Percentiles rank a stretch among this genome's conserved stretches.
phyloP scores from a whole-genome alignment of 352 stramenopile genomes.

The Phytopythium boreale region DNA sequence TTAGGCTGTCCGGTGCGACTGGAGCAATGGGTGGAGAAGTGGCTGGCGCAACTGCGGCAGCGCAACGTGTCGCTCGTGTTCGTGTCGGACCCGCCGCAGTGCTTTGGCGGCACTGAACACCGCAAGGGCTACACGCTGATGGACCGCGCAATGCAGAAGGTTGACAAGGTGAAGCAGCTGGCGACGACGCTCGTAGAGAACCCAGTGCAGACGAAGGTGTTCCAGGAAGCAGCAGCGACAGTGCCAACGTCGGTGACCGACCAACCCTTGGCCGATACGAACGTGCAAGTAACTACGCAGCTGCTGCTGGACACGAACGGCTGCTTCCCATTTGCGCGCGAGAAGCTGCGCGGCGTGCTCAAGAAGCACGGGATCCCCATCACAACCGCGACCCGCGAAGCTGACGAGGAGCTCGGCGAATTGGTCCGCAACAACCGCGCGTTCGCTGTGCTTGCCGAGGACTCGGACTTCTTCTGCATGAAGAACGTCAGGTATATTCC shows the following conservation, averaged over 20 bases:
- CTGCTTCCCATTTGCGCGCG: constrained; percentile 71
- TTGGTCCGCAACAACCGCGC: constrained; percentile 48
- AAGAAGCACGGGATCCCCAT: constrained; percentile 48
- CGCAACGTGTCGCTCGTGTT: constrained; percentile 60
- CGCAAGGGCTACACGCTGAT: constrained; percentile 55
- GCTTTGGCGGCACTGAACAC: constrained; percentile 66
- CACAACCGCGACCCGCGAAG: constrained; percentile 57
- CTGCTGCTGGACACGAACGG: constrained; percentile 61
- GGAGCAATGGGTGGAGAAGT: constrained; percentile 42
- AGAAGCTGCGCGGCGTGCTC: constrained; percentile 61
- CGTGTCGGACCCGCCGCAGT: constrained; percentile 69
- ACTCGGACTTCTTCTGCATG: constrained; percentile 91
- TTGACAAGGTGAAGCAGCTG: constrained; percentile 41
- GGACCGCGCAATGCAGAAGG: constrained; percentile 57
- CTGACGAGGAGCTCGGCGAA: constrained; percentile 72
- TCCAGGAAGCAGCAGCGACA: not conserved
- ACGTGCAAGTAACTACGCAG: constrained; percentile 14
- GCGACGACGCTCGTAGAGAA: constrained; percentile 23
- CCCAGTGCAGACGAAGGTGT: not conserved
- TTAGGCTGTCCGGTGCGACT: constrained; percentile 37
- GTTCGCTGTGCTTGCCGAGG: constrained; percentile 70
- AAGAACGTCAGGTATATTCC: constrained; percentile 79
- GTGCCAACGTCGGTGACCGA: not conserved
- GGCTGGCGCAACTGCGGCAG: constrained; percentile 36
- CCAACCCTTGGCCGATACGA: constrained; percentile 5